A percentile compares a stretch with the other conserved stretches of the same genome.
Evolutionary conservation across 129 eudicot species (phyloP).

Genomic region (Pulicaria dysenterica): DNA sequence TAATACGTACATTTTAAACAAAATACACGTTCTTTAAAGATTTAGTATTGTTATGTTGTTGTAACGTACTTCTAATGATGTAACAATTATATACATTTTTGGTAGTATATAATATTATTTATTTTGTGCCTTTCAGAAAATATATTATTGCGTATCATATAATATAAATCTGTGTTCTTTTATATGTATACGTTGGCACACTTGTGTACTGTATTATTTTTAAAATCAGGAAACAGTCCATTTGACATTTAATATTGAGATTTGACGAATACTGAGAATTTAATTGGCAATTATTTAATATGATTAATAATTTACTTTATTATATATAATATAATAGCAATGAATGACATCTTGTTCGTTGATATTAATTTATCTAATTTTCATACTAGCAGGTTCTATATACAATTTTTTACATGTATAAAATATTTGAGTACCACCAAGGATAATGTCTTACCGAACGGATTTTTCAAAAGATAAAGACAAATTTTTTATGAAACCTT

Average conservation of each 20-base stretch:
- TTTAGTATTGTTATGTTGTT: no score
- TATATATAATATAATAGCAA: background rate
- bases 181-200: constrained; percentile 13
- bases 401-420: background rate
- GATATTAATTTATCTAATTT: constrained; percentile 1
- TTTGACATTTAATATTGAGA: constrained; percentile 13
- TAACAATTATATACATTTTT: no score
- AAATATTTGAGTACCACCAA: constrained; percentile 4
- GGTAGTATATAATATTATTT: no score
- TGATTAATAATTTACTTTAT: background rate
- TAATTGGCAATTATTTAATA: background rate
- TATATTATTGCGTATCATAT: no score
- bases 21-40: no score
- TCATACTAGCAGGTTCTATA: no score
- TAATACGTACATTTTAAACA: no score
- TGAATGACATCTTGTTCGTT: constrained; percentile 3
- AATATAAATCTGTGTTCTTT: no score
- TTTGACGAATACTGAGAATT: constrained; percentile 15
- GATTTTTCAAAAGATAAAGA: no score
- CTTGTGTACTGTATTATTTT: background rate
- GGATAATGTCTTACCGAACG: background rate
- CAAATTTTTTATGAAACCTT: no score
- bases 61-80: no score
- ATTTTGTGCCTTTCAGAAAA: no score
- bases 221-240: background rate